These are phyloP conservation scores for Auxenochlorella pyrenoidosa DNA, from an alignment of 139 green algal genomes.

Conservation along the genomic window DNA sequence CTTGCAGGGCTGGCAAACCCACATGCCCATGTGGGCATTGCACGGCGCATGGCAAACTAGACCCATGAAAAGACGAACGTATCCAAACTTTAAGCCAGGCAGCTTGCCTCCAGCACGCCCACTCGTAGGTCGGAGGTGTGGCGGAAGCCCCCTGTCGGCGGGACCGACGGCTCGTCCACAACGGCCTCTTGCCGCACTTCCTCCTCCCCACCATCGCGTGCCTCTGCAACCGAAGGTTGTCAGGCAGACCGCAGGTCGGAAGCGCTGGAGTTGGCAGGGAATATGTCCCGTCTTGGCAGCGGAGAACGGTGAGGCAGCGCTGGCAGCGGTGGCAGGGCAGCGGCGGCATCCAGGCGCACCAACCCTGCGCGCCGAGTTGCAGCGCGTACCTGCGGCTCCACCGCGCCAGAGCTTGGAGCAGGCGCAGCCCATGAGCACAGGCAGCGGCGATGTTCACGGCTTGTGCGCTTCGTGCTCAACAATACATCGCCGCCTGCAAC, in stretches of 20 bases:
- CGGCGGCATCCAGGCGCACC: background rate
- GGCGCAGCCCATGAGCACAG: background rate
- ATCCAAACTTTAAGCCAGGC: too few species aligned
- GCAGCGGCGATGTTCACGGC: too few species aligned
- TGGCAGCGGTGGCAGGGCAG: background rate
- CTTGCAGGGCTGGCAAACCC: too few species aligned
- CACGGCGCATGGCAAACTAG: too few species aligned
- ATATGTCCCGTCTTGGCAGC: too few species aligned
- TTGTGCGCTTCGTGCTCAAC: too few species aligned
- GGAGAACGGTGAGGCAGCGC: background rate
- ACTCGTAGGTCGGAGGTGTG: slow-evolving; percentile 36
- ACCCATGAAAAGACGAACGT: too few species aligned
- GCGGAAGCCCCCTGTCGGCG: background rate
- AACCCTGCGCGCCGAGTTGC: background rate
- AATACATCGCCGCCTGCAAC: too few species aligned
- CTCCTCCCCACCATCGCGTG: background rate
- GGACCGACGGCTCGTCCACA: too few species aligned
- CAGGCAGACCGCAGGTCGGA: background rate
- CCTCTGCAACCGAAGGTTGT: background rate
- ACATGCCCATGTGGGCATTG: too few species aligned
- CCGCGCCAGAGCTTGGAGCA: background rate
- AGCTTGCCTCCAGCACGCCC: slow-evolving; percentile 33
- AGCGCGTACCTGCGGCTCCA: background rate
- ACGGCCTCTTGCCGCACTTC: background rate
- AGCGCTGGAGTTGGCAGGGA: background rate